Percentiles rank a stretch among this genome's conserved stretches.
These are phyloP conservation scores for Gossypium turneri DNA, from an alignment of 345 rosid genomes.

Conservation along the genomic window DNA sequence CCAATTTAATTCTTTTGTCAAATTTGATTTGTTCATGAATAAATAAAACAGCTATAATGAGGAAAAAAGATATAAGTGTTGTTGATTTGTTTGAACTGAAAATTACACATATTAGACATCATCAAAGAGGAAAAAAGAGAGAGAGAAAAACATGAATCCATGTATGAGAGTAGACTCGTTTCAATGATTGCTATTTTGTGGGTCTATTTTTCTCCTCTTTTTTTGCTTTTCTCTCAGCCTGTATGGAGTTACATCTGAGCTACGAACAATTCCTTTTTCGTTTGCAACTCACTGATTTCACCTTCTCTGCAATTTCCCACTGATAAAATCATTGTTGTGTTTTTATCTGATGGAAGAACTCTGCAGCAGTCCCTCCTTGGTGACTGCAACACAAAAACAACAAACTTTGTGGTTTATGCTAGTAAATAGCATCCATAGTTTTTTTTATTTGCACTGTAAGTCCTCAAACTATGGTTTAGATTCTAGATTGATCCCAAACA, in stretches of 20 bases:
- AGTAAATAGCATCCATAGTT: neutral
- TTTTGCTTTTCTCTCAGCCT: neutral
- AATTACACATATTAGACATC: neutral
- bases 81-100: conserved; percentile 1
- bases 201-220: neutral
- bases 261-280: neutral
- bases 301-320: conserved; percentile 63
- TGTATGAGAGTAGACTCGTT: neutral
- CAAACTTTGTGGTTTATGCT: neutral
- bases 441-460: neutral
- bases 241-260: neutral
- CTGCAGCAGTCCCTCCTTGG: conserved; percentile 85
- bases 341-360: conserved; percentile 52
- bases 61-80: neutral
- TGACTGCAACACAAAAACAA: conserved; percentile 41
- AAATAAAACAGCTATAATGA: neutral
- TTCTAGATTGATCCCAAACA: no score
- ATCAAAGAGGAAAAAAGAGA: neutral
- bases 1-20: no score
- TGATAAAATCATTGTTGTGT: conserved; percentile 53
- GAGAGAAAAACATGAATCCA: conserved; percentile 4
- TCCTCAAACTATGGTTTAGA: no score
- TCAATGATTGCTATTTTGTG: conserved; percentile 10
- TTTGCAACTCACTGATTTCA: conserved; percentile 52
- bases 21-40: no score